phyloP scores from a whole-genome alignment of 371 early-diverging fungal species.

The Circinella minor region DNA sequence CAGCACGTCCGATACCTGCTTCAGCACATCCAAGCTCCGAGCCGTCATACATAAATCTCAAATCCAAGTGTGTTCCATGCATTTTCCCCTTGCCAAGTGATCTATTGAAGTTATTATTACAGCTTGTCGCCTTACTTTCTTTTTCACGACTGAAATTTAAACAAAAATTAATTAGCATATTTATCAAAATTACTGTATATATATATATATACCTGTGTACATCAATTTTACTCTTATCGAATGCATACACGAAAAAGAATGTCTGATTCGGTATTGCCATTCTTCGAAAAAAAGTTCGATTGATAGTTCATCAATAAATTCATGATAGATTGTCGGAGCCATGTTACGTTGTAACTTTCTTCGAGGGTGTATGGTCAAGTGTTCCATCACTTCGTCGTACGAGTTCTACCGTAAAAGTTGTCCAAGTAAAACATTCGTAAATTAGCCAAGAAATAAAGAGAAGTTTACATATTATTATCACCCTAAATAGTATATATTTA shows the following conservation, averaged over 20 bases:
- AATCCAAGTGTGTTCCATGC: conserved; percentile 14
- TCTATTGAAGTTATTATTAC: conserved; percentile 6
- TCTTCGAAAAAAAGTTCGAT: neutral
- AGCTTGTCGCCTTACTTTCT: conserved; percentile 10
- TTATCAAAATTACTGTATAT: neutral
- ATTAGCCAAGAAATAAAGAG: too few species aligned
- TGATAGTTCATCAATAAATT: neutral
- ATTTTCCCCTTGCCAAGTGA: neutral
- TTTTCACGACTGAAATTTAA: conserved; percentile 13
- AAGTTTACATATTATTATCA: neutral
- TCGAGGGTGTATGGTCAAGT: neutral
- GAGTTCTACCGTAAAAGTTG: neutral
- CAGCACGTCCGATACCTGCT: conserved; percentile 8
- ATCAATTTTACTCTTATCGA: neutral
- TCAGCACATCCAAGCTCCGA: conserved; percentile 14
- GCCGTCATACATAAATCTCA: conserved; percentile 1
- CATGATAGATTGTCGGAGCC: neutral
- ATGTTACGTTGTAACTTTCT: neutral
- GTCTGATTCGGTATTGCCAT: conserved; percentile 3
- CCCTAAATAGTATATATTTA: neutral
- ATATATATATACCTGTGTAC: neutral
- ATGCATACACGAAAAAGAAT: neutral
- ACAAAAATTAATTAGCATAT: neutral
- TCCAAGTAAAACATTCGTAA: neutral
- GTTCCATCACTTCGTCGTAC: neutral